phyloP scores from a whole-genome alignment of 2,329 filamentous ascomycete species.

The Claviceps quebecensis region DNA sequence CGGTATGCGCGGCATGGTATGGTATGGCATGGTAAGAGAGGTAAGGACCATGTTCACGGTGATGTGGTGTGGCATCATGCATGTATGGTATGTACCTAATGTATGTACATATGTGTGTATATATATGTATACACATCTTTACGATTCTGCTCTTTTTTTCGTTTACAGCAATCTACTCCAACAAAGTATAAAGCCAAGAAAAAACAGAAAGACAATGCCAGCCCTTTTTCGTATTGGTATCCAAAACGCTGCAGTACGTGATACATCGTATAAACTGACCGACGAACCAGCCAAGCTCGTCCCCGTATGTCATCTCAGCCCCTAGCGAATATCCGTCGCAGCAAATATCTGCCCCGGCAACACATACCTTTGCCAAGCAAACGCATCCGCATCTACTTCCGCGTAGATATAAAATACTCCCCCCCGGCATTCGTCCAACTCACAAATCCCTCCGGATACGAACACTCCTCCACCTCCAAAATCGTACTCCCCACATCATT shows the following conservation, averaged over 20 bases:
- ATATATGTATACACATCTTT: not conserved
- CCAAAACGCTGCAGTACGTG: slow-evolving; percentile 6
- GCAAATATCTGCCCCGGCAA: no score
- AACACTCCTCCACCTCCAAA: slow-evolving; percentile 55
- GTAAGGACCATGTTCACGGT: no score
- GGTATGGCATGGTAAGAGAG: no score
- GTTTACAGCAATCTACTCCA: no score
- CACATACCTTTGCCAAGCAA: no score
- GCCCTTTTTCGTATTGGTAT: not conserved
- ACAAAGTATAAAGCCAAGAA: no score
- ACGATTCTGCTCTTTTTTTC: no score
- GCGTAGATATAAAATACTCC: slow-evolving; percentile 76
- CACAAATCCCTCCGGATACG: slow-evolving; percentile 57
- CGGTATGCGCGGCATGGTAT: no score
- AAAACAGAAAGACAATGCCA: no score
- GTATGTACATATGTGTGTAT: not conserved
- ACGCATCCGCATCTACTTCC: slow-evolving; percentile 34
- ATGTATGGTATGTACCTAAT: not conserved
- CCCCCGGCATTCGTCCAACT: slow-evolving; percentile 84
- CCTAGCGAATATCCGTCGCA: no score
- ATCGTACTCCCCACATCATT: slow-evolving; percentile 70
- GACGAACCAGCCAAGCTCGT: not conserved
- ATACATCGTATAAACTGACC: slow-evolving; percentile 15
- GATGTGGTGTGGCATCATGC: no score
- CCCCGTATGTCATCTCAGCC: no score